Evolutionary conservation across 2,329 filamentous ascomycete species (phyloP), one percentile per base, ranked within the genome.

Genomic region (Stagonosporopsis chrysanthemi): DNA sequence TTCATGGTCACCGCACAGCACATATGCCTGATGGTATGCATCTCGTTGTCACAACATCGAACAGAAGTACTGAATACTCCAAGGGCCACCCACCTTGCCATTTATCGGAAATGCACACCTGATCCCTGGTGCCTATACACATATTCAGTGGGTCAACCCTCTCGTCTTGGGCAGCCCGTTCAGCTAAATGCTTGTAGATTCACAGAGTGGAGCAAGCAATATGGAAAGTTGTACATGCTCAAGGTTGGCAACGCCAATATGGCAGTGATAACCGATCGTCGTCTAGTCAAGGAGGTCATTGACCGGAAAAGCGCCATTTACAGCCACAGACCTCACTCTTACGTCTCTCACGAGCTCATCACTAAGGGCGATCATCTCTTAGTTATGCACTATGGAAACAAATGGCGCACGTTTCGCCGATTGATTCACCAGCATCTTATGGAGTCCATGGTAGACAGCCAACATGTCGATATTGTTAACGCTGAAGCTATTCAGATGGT

Each of bases 401-500:
- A 67, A 19, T 84, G 82, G 82, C 71, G 79, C 4, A 71, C 60
- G 3, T 75, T 78, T 15, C 75, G 83, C 15, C 80, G 79, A 54
- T 35, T 45, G 19, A 19, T 19, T n/a, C 28, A 83, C 55, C 77
- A 80, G 47, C 71, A 77, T 53, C 75, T 82, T 39, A 82, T 75
- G 64, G 81, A 83, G 61, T 71, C 69, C 9, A 75, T 78, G 58
- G 71, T 78, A 15, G 79, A 82, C 28, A 78, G 77, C 41, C 53
- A 78, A 6, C 78, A 84, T 58, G 53, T 79, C 4, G 59, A 68
- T 0, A 49, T 83, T 0, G 72, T 78, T 35, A 72, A 84, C 51
- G 82, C 82, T 0, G 83, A 85, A 63, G 78, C 77, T 0, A 69
- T 70, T 2, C 81, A 84, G 65, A 77, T 84, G 73, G 54, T 83